A percentile compares a stretch with the other conserved stretches of the same genome.
Evolutionary conservation across 2,329 filamentous ascomycete genomes (phyloP).

Genomic region (Ophiostoma triangulosporum): DNA sequence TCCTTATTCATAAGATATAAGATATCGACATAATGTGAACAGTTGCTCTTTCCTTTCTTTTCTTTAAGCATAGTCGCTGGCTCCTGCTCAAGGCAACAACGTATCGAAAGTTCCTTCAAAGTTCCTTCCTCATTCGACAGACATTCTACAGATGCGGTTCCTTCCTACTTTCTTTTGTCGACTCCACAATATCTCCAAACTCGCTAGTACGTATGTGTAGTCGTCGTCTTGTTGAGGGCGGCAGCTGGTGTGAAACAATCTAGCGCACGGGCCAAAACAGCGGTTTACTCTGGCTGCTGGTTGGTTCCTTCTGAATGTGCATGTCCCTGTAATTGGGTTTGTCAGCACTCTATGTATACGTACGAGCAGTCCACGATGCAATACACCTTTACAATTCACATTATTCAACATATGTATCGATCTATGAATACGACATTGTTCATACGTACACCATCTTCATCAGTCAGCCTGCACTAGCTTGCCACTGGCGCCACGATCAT

Average conservation of each 20-base stretch:
- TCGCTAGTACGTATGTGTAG: not conserved
- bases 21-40: not conserved
- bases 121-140: too few species aligned
- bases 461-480: too few species aligned
- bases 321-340: not conserved
- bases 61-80: not conserved
- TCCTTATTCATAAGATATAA: too few species aligned
- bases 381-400: too few species aligned
- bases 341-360: not conserved
- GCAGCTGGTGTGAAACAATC: slow-evolving; percentile 1
- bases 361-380: too few species aligned
- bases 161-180: not conserved
- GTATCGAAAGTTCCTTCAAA: too few species aligned
- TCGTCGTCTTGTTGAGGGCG: not conserved
- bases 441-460: too few species aligned
- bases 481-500: slow-evolving; percentile 8
- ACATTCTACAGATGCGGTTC: too few species aligned
- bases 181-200: not conserved
- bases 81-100: too few species aligned
- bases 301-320: not conserved
- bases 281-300: not conserved
- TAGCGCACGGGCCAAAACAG: not conserved
- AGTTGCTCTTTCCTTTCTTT: not conserved
- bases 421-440: too few species aligned
- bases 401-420: too few species aligned